Evolutionary conservation across 2,329 filamentous ascomycete genomes (phyloP), one percentile per base, ranked within the genome.

Genomic region (Alternaria ethzedia): DNA sequence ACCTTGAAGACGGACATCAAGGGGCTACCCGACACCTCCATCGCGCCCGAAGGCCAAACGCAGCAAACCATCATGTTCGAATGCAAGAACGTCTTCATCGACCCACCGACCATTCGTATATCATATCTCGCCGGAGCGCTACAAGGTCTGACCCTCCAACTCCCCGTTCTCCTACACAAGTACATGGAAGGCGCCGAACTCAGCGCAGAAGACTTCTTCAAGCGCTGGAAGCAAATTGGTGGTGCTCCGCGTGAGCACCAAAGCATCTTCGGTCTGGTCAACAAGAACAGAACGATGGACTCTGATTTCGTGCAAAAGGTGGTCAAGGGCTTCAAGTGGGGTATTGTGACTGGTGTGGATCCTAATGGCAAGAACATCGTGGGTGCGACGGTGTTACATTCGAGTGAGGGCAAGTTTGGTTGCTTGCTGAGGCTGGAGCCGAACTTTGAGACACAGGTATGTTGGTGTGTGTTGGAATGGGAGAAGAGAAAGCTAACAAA

Each of bases 211-310:
- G 96, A 99, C 77, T 99, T 98, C 82, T 99, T 99, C 87, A 97
- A 96, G 85, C 87, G 96, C 55, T 99, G 96, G 96, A 96, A 97
- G 85, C 96, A 99, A 82, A 98, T 99, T 72, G 96, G 96, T 12
- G 93, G 92, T 6, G 88, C 89, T 2, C 90, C 94, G 1, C 88
- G 96, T 28, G 96, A 99, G 80, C 90, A 92, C 0, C 96, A 99
- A 79, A 87, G 87, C 51, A 93, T 98, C 30, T 96, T 99, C 79
- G 89, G 90, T 0, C 78, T 95, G 2, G 86, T 85, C 26, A 85
- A 82, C 67, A 85, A 86, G 59, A 85, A 84, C 15, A 84, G 85
- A 12, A 89, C 90, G 67, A 87, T 96, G 66, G 91, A 86, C 63
- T 88, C 91, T 62, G 82, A 83, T 3, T 94, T 92, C 70, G 90